These are phyloP conservation scores for Perkinsela sp. DNA, from an alignment of 208 protist genomes.

Conservation along the genomic window DNA sequence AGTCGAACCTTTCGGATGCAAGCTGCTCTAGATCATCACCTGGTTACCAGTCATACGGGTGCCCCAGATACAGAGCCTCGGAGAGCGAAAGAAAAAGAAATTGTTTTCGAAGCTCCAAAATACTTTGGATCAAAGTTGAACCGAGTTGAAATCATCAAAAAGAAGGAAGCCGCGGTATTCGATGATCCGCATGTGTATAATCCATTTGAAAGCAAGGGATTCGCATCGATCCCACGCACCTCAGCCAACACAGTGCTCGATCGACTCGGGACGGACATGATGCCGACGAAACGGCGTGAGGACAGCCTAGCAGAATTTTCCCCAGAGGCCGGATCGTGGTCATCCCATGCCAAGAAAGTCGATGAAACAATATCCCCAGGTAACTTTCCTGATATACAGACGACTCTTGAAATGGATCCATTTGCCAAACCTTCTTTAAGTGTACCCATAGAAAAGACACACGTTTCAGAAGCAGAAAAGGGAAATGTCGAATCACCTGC, in stretches of 20 bases:
- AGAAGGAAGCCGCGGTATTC: too few relatives aligned
- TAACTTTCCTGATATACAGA: neutral
- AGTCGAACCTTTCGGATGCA: constrained; percentile 47
- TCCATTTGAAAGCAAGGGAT: too few relatives aligned
- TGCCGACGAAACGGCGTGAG: neutral
- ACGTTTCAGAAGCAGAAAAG: neutral
- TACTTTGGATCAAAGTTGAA: neutral
- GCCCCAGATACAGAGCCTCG: neutral
- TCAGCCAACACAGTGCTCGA: neutral
- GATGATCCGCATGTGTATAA: too few relatives aligned
- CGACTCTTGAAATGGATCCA: neutral
- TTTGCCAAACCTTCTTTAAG: too few relatives aligned
- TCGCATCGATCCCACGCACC: too few relatives aligned
- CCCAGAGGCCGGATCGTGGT: neutral
- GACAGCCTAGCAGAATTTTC: neutral
- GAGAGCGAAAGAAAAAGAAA: neutral
- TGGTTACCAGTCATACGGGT: constrained; percentile 42
- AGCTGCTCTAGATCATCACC: constrained; percentile 56
- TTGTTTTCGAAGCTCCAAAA: neutral
- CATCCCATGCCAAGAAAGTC: neutral
- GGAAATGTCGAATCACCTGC: neutral
- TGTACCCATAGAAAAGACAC: neutral
- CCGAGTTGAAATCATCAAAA: neutral
- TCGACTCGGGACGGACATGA: neutral
- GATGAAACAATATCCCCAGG: neutral